Percentiles rank a stretch among this genome's conserved stretches.
phyloP scores from a whole-genome alignment of 2,329 filamentous ascomycete species.

The Paracoccidioides brasiliensis region DNA sequence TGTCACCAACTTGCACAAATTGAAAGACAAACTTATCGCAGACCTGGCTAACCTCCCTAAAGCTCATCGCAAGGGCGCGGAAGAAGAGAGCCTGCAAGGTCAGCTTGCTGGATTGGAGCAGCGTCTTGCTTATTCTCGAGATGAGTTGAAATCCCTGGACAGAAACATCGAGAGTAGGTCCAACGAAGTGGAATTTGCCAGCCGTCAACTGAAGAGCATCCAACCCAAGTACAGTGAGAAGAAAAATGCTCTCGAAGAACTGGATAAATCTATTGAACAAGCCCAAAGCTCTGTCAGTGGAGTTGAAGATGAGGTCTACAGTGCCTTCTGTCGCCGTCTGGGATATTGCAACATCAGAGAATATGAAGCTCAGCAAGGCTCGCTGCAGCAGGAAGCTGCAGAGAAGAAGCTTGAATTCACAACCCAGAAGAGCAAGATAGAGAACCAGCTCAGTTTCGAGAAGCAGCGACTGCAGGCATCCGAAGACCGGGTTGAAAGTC shows the following conservation, averaged over 20 bases:
- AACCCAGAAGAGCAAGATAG: conserved; percentile 54
- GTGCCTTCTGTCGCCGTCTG: conserved; percentile 69
- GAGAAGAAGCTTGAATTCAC: conserved; percentile 80
- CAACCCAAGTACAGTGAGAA: conserved; percentile 68
- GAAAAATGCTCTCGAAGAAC: conserved; percentile 50
- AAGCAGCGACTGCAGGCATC: conserved; percentile 61
- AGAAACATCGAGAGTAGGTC: conserved; percentile 76
- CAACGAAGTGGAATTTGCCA: conserved; percentile 62
- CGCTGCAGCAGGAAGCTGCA: conserved; percentile 75
- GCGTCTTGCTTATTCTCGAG: conserved; percentile 55
- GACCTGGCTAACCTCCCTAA: conserved; percentile 72
- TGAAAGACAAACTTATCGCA: conserved; percentile 60
- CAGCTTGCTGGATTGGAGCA: conserved; percentile 72
- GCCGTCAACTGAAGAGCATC: conserved; percentile 60
- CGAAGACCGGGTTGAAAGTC: conserved; percentile 52
- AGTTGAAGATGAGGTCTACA: conserved; percentile 82
- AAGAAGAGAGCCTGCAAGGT: conserved; percentile 68
- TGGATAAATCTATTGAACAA: conserved; percentile 43
- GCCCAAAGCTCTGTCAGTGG: conserved; percentile 55
- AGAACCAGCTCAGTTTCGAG: conserved; percentile 49
- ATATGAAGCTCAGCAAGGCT: conserved; percentile 88
- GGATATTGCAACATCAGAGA: conserved; percentile 82
- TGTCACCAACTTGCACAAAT: conserved; percentile 67
- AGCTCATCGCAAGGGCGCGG: conserved; percentile 57
- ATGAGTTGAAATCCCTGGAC: conserved; percentile 65